These are phyloP conservation scores for Xylariaceae sp. DNA, from an alignment of 2,329 filamentous ascomycete genomes.

Conservation along the genomic window DNA sequence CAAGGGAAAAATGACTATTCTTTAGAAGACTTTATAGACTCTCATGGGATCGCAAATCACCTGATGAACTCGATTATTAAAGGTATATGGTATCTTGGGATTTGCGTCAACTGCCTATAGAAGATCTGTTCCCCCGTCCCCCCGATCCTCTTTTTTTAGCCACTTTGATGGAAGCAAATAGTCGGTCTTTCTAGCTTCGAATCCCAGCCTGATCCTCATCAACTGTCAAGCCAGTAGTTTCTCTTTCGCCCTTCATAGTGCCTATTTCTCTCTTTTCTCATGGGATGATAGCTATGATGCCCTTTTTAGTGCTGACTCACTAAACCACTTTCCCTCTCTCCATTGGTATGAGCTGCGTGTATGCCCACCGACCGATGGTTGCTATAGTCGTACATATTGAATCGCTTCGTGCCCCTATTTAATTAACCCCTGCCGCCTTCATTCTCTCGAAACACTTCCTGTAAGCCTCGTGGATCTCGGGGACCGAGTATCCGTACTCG, in stretches of 20 bases:
- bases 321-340: not conserved
- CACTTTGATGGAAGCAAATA: too few relatives aligned
- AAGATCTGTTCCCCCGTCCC: not conserved
- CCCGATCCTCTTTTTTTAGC: not conserved
- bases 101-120: not conserved
- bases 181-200: too few relatives aligned
- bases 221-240: too few relatives aligned
- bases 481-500: slow-evolving; percentile 53
- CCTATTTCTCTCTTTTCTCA: not conserved
- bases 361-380: not conserved
- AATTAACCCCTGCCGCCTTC: slow-evolving; percentile 49
- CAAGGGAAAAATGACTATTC: too few relatives aligned
- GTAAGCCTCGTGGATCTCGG: slow-evolving; percentile 59
- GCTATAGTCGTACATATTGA: not conserved
- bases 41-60: not conserved
- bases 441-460: slow-evolving; percentile 58
- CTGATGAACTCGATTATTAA: not conserved
- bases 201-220: too few relatives aligned
- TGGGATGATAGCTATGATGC: not conserved
- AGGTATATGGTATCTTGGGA: not conserved
- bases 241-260: too few relatives aligned
- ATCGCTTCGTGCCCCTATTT: slow-evolving; percentile 35
- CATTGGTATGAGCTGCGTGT: too few relatives aligned
- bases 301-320: not conserved
- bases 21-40: too few relatives aligned